Conservation (phyloP, 306 rosid species). For the Quercus alba region DNA sequence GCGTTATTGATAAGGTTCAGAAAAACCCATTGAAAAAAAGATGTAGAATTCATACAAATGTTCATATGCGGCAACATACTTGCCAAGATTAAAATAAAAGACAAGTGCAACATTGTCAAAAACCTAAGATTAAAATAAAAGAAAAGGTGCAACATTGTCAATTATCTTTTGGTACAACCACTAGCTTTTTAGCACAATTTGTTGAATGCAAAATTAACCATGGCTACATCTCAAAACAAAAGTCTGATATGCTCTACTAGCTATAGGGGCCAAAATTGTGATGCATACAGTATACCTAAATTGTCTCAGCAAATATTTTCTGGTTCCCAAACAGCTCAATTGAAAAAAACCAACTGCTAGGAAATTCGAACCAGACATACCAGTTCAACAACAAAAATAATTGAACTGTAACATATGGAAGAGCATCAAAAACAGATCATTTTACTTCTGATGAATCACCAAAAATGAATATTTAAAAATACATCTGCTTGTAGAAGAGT, state of each 20-base stretch:
- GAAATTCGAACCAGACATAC: background rate
- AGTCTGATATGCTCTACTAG: background rate
- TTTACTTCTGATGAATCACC: slow-evolving; percentile 8
- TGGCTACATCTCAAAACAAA: background rate
- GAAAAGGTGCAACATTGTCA: background rate
- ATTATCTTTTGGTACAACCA: background rate
- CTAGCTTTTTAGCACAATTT: background rate
- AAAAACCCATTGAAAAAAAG: background rate
- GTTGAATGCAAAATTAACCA: background rate
- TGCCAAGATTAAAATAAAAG: background rate
- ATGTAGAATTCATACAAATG: background rate
- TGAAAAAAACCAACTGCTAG: background rate
- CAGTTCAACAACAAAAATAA: slow-evolving; percentile 11
- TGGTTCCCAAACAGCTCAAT: slow-evolving; percentile 5
- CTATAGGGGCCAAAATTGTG: background rate
- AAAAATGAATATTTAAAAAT: background rate
- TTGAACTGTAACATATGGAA: background rate
- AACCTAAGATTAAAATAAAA: background rate
- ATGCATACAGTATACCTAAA: background rate
- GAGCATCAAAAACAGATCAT: background rate
- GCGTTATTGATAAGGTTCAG: background rate
- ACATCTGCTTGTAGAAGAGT: background rate
- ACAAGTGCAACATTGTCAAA: too few relatives aligned
- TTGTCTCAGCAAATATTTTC: slow-evolving; percentile 8
- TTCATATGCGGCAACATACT: background rate